Evolutionary conservation across 2,329 filamentous ascomycete species (phyloP).

Genomic region (Zymoseptoria brevis): DNA sequence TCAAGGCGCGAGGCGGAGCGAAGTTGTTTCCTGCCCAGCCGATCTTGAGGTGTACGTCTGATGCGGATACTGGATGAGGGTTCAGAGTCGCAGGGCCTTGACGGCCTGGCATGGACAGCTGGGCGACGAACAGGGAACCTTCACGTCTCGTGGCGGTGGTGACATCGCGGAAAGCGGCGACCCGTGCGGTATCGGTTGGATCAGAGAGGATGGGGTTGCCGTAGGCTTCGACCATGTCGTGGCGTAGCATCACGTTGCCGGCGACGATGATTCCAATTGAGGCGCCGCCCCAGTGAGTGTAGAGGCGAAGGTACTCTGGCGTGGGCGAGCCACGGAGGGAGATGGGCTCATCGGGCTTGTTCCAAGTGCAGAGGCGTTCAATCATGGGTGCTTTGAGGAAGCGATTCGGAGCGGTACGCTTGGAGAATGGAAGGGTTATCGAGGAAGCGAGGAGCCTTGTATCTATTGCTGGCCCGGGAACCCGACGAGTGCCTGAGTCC

Average conservation of each 20-base stretch:
- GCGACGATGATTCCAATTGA: slow-evolving; percentile 26
- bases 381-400: slow-evolving; percentile 29
- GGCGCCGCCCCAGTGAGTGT: slow-evolving; percentile 25
- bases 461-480: slow-evolving; percentile 9
- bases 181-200: slow-evolving; percentile 19
- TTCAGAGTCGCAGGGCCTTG: slow-evolving; percentile 24
- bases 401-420: slow-evolving; percentile 22
- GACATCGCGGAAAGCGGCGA: slow-evolving; percentile 19
- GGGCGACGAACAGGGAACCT: slow-evolving; percentile 24
- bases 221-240: slow-evolving; percentile 26
- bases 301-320: slow-evolving; percentile 19
- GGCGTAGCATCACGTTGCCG: slow-evolving; percentile 26
- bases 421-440: slow-evolving; percentile 26
- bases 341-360: slow-evolving; percentile 17
- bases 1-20: slow-evolving; percentile 22
- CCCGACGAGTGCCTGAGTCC: not conserved
- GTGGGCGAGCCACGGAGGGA: slow-evolving; percentile 22
- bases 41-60: slow-evolving; percentile 25
- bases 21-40: slow-evolving; percentile 24
- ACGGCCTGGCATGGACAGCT: slow-evolving; percentile 26
- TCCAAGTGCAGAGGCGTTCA: slow-evolving; percentile 25
- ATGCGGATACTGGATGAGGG: slow-evolving; percentile 25
- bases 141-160: slow-evolving; percentile 18
- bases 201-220: slow-evolving; percentile 26
- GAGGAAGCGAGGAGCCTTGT: slow-evolving; percentile 18